Evolutionary conservation across 768 basidiomycete genomes (phyloP).

Genomic region (Daedaleopsis nitida): DNA sequence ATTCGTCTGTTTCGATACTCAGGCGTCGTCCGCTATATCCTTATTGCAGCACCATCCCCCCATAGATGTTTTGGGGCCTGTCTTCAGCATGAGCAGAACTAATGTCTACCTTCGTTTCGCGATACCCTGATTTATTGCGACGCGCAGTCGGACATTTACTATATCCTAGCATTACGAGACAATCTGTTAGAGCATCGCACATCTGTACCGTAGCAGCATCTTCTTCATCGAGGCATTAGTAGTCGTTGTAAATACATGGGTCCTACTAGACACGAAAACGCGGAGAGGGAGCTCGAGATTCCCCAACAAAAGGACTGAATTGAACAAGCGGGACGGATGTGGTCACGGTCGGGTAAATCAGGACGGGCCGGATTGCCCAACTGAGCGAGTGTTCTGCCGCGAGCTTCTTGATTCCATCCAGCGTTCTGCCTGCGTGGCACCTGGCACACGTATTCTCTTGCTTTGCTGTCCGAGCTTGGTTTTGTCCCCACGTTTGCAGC

Average conservation of each 20-base stretch:
- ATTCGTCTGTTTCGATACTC: constrained; percentile 33
- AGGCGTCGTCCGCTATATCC: constrained; percentile 20
- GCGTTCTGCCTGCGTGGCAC: not conserved
- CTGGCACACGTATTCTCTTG: not conserved
- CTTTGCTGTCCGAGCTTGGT: not conserved
- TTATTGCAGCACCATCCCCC: constrained; percentile 28
- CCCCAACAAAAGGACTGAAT: not conserved
- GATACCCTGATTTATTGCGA: constrained; percentile 55
- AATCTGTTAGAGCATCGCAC: constrained; percentile 74
- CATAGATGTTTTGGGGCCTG: constrained; percentile 47
- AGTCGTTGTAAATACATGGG: constrained; percentile 21
- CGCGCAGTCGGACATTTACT: constrained; percentile 48
- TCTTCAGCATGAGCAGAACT: constrained; percentile 47
- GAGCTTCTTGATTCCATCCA: not conserved
- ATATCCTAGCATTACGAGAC: constrained; percentile 60
- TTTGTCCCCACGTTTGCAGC: not conserved
- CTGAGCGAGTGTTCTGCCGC: not conserved
- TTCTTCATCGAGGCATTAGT: constrained; percentile 23
- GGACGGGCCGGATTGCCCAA: not conserved
- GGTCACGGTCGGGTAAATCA: not conserved
- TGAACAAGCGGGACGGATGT: too few relatives aligned
- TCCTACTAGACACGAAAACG: not conserved
- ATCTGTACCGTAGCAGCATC: constrained; percentile 38
- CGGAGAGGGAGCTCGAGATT: not conserved
- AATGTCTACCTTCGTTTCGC: constrained; percentile 54